Percentiles rank a stretch among this genome's conserved stretches.
phyloP scores from a whole-genome alignment of 1,139 yeast genomes.

The Taphrina populina region DNA sequence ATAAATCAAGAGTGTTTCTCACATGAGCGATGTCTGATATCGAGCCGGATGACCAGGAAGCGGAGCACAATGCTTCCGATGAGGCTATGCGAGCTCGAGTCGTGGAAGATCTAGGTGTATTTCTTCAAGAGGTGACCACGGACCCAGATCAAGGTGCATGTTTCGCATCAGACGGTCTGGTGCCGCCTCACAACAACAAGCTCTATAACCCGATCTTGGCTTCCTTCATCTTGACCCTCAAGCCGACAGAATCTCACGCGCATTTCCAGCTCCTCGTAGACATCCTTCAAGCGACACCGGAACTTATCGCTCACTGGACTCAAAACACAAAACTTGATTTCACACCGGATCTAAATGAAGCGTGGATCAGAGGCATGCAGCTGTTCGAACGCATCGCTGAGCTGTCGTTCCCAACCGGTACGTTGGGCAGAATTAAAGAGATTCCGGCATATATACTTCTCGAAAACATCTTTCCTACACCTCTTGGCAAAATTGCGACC shows the following conservation, averaged over 20 bases:
- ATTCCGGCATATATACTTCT: conserved; percentile 44
- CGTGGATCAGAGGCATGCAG: conserved; percentile 76
- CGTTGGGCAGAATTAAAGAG: conserved; percentile 40
- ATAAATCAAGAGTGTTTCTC: too few relatives aligned
- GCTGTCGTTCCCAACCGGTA: conserved; percentile 41
- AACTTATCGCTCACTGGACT: conserved; percentile 68
- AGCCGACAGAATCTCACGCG: conserved; percentile 73
- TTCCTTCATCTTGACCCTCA: conserved; percentile 61
- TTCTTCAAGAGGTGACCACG: conserved; percentile 55
- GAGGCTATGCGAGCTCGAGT: neutral
- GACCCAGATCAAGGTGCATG: conserved; percentile 61
- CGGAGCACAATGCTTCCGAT: conserved; percentile 36
- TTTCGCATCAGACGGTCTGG: conserved; percentile 61
- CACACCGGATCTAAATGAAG: conserved; percentile 71
- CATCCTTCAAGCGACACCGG: conserved; percentile 61
- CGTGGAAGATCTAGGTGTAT: neutral
- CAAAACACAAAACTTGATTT: conserved; percentile 51
- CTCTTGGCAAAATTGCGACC: conserved; percentile 61
- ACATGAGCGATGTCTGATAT: too few relatives aligned
- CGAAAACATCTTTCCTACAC: conserved; percentile 65
- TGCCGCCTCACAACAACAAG: conserved; percentile 45
- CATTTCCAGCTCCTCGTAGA: conserved; percentile 59
- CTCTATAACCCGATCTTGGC: conserved; percentile 66
- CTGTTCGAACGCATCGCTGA: conserved; percentile 61
- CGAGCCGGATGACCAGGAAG: conserved; percentile 40